These are phyloP conservation scores for Gentiana straminea DNA, from an alignment of 257 asterid genomes.

Conservation along the genomic window DNA sequence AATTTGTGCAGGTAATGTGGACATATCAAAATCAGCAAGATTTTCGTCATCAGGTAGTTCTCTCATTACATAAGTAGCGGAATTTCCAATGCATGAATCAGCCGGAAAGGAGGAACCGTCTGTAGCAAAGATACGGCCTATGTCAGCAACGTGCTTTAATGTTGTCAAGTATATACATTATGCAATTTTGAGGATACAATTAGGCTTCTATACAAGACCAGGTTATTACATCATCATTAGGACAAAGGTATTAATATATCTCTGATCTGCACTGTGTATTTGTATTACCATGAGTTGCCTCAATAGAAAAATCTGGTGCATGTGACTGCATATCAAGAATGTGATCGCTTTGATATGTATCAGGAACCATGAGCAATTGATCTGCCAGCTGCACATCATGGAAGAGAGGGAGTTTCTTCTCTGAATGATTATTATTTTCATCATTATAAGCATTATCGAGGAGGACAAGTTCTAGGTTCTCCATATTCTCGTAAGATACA, in stretches of 20 bases:
- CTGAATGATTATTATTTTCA: constrained; percentile 16
- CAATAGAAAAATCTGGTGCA: constrained; percentile 16
- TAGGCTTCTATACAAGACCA: not conserved
- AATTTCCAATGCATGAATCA: constrained; percentile 18
- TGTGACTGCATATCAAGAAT: constrained; percentile 26
- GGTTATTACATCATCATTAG: constrained; percentile 10
- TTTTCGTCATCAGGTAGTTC: constrained; percentile 18
- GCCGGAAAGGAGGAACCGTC: constrained; percentile 10
- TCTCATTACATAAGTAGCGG: constrained; percentile 17
- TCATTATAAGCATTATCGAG: constrained; percentile 66
- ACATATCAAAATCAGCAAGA: constrained; percentile 23
- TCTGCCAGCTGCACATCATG: constrained; percentile 24
- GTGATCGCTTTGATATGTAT: constrained; percentile 12
- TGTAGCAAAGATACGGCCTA: constrained; percentile 7
- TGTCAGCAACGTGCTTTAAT: constrained; percentile 12
- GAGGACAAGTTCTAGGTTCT: constrained; percentile 29
- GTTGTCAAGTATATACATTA: constrained; percentile 18
- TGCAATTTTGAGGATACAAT: constrained; percentile 22
- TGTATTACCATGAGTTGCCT: constrained; percentile 20
- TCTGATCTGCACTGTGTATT: constrained; percentile 6
- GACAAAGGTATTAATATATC: constrained; percentile 11
- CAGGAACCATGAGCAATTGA: constrained; percentile 11
- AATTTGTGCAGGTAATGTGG: constrained; percentile 23
- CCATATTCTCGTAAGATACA: constrained; percentile 24
- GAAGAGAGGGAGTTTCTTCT: constrained; percentile 25